Evolutionary conservation across 106 monocot genomes (phyloP).

Genomic region (Allium cepa): DNA sequence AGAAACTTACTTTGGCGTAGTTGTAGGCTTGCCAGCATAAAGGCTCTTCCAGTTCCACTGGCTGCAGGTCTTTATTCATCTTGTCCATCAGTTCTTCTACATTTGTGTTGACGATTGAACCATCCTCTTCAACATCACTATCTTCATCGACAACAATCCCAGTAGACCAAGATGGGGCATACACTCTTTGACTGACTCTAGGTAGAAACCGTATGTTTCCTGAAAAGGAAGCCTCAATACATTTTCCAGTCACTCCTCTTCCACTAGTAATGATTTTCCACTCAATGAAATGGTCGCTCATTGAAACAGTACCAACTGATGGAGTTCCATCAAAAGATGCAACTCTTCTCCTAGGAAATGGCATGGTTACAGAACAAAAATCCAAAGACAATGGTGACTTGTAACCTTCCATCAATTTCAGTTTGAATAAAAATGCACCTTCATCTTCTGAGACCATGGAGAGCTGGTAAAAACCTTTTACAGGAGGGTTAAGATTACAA

Average conservation of each 20-base stretch:
- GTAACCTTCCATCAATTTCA: constrained; percentile 91
- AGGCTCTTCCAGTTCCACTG: constrained; percentile 83
- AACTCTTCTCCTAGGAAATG: constrained; percentile 74
- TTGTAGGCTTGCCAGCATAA: constrained; percentile 97
- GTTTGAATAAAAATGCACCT: constrained; percentile 92
- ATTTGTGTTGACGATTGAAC: constrained; percentile 40
- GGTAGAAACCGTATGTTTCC: constrained; percentile 82
- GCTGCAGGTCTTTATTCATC: constrained; percentile 72
- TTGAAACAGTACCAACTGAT: constrained; percentile 71
- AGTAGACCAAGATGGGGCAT: constrained; percentile 28
- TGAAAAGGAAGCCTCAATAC: constrained; percentile 85
- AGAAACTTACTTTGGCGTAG: constrained; percentile 75
- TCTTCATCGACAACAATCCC: constrained; percentile 47
- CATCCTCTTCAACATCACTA: constrained; percentile 65
- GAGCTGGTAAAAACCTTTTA: constrained; percentile 96
- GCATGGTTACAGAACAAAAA: constrained; percentile 78
- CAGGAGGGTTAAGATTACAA: constrained; percentile 49
- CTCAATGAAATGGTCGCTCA: constrained; percentile 76
- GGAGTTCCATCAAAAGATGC: constrained; percentile 86
- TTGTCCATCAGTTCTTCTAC: constrained; percentile 78
- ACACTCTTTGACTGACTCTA: constrained; percentile 21
- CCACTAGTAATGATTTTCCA: constrained; percentile 89
- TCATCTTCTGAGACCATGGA: constrained; percentile 97
- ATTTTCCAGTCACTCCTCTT: constrained; percentile 71
- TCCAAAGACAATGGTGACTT: constrained; percentile 81